phyloP scores from a whole-genome alignment of 257 asterid species.

The Salvia miltiorrhiza region DNA sequence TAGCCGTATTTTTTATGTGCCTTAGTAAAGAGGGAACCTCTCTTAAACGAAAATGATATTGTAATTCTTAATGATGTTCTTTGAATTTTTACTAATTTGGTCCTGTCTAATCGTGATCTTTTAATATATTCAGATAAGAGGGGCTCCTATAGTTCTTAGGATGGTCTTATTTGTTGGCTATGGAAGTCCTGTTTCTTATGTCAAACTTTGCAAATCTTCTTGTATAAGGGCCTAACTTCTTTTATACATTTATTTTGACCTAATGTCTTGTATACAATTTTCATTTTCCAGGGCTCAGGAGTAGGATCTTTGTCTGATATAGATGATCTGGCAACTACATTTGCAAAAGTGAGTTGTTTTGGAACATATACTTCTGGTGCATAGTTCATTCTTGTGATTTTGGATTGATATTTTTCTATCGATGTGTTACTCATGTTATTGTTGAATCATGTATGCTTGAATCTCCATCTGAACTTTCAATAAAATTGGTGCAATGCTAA shows the following conservation, averaged over 20 bases:
- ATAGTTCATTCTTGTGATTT: slow-evolving; percentile 2
- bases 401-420: neutral
- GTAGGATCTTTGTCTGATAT: slow-evolving; percentile 68
- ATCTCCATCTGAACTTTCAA: neutral
- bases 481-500: neutral
- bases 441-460: neutral
- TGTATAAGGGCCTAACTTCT: neutral
- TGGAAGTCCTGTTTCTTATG: neutral
- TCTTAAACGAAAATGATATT: neutral
- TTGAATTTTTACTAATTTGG: neutral
- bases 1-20: neutral
- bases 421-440: neutral
- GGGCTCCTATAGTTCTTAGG: neutral
- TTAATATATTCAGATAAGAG: neutral
- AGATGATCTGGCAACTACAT: slow-evolving; percentile 76
- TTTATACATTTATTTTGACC: neutral
- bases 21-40: neutral
- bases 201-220: neutral
- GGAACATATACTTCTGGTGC: slow-evolving; percentile 10
- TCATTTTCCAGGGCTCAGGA: slow-evolving; percentile 55
- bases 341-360: slow-evolving; percentile 58
- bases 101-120: neutral
- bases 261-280: slow-evolving; percentile 6
- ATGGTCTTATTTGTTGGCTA: neutral
- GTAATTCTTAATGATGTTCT: neutral